Conservation (phyloP, 176 grass and related monocot genomes). For the Oryza glumipatula region DNA sequence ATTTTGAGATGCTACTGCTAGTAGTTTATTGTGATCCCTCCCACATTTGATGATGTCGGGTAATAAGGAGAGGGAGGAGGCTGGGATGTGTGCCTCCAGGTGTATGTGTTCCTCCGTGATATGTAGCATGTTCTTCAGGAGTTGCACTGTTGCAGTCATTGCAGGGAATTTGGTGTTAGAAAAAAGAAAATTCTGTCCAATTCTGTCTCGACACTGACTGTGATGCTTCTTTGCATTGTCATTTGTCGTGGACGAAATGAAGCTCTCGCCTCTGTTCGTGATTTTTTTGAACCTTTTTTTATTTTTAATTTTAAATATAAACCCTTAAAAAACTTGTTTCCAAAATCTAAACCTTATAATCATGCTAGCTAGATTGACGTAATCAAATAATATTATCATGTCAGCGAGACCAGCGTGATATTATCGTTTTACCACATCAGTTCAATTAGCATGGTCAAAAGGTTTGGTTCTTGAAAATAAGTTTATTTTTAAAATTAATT, state of each 20-base stretch:
- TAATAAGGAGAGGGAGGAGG: background rate
- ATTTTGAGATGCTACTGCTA: background rate
- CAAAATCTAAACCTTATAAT: no score
- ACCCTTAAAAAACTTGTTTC: no score
- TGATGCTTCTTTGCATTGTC: background rate
- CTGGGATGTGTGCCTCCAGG: background rate
- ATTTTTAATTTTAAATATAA: no score
- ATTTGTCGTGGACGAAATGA: background rate
- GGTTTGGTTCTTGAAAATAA: no score
- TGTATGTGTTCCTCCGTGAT: background rate
- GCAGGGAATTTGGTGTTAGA: background rate
- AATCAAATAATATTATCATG: no score
- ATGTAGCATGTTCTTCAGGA: background rate
- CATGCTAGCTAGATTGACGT: no score
- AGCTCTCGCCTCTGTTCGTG: no score
- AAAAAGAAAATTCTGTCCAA: background rate
- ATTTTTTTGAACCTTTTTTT: no score
- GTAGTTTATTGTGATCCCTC: background rate
- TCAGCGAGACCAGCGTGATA: no score
- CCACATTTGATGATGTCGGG: background rate
- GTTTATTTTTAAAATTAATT: no score
- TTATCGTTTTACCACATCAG: no score
- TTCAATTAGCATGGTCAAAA: no score
- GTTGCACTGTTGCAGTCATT: background rate
- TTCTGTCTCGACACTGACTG: background rate